phyloP scores from a whole-genome alignment of 306 rosid species.

The Rosa chinensis region DNA sequence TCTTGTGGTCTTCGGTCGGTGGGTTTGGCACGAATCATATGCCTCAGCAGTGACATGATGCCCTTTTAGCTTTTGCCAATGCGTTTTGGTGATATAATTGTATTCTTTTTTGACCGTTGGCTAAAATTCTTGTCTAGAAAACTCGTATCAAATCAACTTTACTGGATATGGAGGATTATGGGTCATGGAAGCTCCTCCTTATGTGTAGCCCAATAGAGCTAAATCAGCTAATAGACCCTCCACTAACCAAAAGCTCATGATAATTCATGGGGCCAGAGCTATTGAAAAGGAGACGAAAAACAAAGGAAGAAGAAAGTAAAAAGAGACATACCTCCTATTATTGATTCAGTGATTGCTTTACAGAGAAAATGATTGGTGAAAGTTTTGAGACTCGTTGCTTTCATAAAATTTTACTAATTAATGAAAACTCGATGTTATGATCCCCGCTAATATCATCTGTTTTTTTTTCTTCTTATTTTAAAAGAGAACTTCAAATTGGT shows the following conservation, averaged over 20 bases:
- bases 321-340: not conserved
- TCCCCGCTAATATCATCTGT: not conserved
- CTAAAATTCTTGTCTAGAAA: not conserved
- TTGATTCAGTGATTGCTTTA: conserved; percentile 8
- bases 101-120: not conserved
- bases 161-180: not conserved
- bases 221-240: not conserved
- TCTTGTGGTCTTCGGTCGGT: not conserved
- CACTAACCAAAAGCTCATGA: conserved; percentile 2
- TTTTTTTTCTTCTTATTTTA: no score
- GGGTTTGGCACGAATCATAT: not conserved
- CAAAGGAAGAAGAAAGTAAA: not conserved
- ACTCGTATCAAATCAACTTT: conserved; percentile 4
- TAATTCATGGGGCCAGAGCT: conserved; percentile 6
- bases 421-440: not conserved
- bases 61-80: not conserved
- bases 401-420: not conserved
- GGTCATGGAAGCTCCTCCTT: not conserved
- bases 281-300: not conserved
- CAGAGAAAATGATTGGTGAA: not conserved
- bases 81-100: not conserved
- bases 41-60: not conserved
- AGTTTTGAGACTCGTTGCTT: not conserved
- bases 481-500: not conserved
- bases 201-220: not conserved